Base-by-base conservation (phyloP, 139 green algal species). In the Pseudopediastrum boryanum region DNA sequence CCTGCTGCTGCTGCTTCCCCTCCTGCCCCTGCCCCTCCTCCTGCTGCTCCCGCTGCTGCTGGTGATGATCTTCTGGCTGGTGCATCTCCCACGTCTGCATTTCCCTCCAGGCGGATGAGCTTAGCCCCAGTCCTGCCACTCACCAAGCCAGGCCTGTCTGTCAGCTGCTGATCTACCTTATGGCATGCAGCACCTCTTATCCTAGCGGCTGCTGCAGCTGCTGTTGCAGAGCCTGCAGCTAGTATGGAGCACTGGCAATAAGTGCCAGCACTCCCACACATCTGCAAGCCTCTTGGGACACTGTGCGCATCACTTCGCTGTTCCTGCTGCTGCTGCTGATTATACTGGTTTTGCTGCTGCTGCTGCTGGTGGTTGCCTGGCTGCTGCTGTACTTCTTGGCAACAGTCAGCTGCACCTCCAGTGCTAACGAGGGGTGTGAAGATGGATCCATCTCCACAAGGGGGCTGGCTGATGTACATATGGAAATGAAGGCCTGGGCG, bases 391-490 rank as follows among this genome's bases (percentile, higher is more conserved):
- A n/a, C n/a, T n/a, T n/a, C n/a, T n/a, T n/a, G n/a, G n/a, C n/a
- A n/a, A n/a, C n/a, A n/a, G n/a, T n/a, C n/a, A n/a, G n/a, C 16
- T 0, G 9, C 38, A 69, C n/a, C 27, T 23, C 27, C 13, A 27
- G 27, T 29, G 21, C 27, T 75, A 50, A 56, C 33, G 16, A 2
- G 19, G 29, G 33, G 38, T 4, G 41, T 64, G 29, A 91, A 77
- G n/a, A 97, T 93, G 73, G 85, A 88, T 25, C 89, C 91, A 56
- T 98, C 94, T 0, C 94, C 94, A 51, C 94, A 98, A 4, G 94
- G 94, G 29, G 89, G 88, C 75, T 96, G 87, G 79, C 84, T 94
- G 29, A 94, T 77, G 61, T 94, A 94, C 83, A 98, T 86, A 52
- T 94, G 86, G 52, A 97, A 73, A 35, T 23, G 36, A 27, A 95